Evolutionary conservation across 2,329 filamentous ascomycete genomes (phyloP), one percentile per base, ranked within the genome.

Genomic region (Aspergillus sp.): DNA sequence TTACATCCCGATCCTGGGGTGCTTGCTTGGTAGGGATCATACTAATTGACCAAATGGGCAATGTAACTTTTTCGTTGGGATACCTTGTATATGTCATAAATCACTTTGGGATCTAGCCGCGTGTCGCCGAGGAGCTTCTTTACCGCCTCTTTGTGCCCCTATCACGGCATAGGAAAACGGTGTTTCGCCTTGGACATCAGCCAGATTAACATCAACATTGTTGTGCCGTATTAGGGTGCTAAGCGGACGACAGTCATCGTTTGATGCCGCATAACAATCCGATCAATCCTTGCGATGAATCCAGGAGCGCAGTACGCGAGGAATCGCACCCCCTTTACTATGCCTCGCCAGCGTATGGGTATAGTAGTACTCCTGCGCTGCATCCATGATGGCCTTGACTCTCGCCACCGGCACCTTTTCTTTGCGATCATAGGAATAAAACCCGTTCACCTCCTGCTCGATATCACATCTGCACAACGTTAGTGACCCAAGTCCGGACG

Each of bases 401-500:
- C 78, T 78, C 0, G 63, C 67, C 0, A 80, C 73, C n/a, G 82
- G 78, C 40, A 88, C 71, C 70, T 88, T 88, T 54, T 80, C 79
- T 59, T 77, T 74, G 1, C 86, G 77, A 55, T 87, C 80, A 57
- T 81, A 86, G 0, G 83, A 81, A 59, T 87, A 88, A 20, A 88
- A 62, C 0, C 85, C 86, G 58, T 88, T 88, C 32, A 83, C 82
- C 62, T 88, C 86, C 61, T 88, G 85, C 67, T 88, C 85, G 47
- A 88, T 84, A 62, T 84, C 80, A 52, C 76, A 76, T 56, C 64
- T 62, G 64, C 41, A 21, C 1, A 1, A 10, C n/a, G 32, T 47
- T 17, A 51, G 44, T 10, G 3, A 47, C 13, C 23, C 9, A 19
- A 1, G 9, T 23, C 4, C n/a, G n/a, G n/a, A n/a, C n/a, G n/a